Conservation (phyloP, 2,329 filamentous ascomycete species). For the Alternaria sp. region DNA sequence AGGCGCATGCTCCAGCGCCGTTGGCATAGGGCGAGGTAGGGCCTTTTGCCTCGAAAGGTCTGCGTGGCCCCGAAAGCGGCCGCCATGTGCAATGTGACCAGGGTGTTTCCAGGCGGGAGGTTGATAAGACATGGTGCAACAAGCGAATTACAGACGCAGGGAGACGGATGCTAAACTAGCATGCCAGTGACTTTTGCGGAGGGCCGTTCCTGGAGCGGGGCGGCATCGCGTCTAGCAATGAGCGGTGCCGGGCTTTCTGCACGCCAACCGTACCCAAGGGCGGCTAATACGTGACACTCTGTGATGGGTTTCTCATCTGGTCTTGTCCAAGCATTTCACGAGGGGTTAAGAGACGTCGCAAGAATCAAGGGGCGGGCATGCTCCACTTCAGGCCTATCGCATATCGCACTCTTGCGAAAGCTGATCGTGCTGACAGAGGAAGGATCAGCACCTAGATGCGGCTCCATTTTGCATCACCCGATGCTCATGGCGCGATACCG, state of each 20-base stretch:
- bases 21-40: conserved; percentile 30
- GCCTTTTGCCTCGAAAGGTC: conserved; percentile 38
- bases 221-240: conserved; percentile 13
- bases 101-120: conserved; percentile 35
- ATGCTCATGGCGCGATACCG: conserved; percentile 15
- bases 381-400: conserved; percentile 13
- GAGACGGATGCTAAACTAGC: conserved; percentile 17
- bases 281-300: conserved; percentile 13
- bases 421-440: conserved; percentile 22
- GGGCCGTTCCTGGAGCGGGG: conserved; percentile 18
- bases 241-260: conserved; percentile 13
- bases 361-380: not conserved
- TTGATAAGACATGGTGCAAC: conserved; percentile 40
- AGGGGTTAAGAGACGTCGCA: not conserved
- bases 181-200: conserved; percentile 24
- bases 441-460: conserved; percentile 20
- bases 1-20: conserved; percentile 31
- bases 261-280: conserved; percentile 9
- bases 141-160: conserved; percentile 29
- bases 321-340: not conserved
- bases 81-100: conserved; percentile 44
- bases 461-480: conserved; percentile 21
- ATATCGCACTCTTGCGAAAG: conserved; percentile 25
- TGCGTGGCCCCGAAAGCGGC: conserved; percentile 35
- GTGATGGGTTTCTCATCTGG: conserved; percentile 1